phyloP scores from a whole-genome alignment of 1,284 basidiomycete species.

The Stygiomarasmius scandens region DNA sequence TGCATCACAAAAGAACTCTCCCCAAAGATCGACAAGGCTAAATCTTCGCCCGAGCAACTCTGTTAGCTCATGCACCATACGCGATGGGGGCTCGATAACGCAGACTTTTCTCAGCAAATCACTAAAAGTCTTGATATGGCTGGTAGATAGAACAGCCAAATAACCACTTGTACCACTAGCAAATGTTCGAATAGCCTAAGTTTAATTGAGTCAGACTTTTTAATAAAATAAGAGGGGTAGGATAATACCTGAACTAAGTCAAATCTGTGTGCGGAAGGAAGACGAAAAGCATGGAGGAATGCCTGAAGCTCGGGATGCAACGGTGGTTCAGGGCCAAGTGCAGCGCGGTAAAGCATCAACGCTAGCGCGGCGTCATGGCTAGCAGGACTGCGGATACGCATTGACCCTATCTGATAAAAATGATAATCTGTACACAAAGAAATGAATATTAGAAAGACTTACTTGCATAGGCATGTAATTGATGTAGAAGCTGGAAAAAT shows the following conservation, averaged over 20 bases:
- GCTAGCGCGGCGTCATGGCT: not conserved
- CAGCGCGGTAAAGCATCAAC: constrained; percentile 3
- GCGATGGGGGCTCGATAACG: too few relatives aligned
- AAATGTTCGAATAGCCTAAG: too few relatives aligned
- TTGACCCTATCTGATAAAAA: not conserved
- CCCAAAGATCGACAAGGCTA: too few relatives aligned
- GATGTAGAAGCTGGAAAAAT: not conserved
- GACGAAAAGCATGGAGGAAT: constrained; percentile 1
- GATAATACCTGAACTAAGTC: not conserved
- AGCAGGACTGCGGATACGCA: not conserved
- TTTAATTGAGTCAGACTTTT: not conserved
- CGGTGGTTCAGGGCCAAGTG: constrained; percentile 4
- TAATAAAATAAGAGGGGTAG: not conserved
- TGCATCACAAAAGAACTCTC: too few relatives aligned
- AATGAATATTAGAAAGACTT: not conserved
- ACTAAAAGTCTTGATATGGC: not conserved
- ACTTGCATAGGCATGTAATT: not conserved
- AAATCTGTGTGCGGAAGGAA: not conserved
- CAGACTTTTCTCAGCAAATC: not conserved
- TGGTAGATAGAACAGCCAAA: not conserved
- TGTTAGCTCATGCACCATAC: too few relatives aligned
- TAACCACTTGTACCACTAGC: not conserved
- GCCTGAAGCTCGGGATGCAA: constrained; percentile 1
- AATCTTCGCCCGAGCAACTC: too few relatives aligned
- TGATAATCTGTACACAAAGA: not conserved